Percentiles rank a stretch among this genome's conserved stretches.
These are phyloP conservation scores for Trichoderma atroviride DNA, from an alignment of 2,329 filamentous ascomycete species.

Conservation along the genomic window DNA sequence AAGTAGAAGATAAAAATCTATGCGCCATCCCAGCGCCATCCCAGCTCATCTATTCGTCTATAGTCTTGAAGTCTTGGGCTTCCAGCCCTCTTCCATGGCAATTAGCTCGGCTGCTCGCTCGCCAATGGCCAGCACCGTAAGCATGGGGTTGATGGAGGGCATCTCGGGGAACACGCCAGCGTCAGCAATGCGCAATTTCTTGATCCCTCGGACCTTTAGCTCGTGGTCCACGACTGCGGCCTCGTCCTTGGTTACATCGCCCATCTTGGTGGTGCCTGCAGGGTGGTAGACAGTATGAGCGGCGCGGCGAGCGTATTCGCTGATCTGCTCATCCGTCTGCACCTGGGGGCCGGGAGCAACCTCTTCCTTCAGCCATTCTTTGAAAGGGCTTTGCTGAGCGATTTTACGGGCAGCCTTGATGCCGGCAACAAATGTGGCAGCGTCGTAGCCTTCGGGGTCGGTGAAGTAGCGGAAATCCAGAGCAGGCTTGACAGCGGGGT, in stretches of 20 bases:
- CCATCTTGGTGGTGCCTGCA: constrained; percentile 89
- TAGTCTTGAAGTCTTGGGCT: constrained; percentile 39
- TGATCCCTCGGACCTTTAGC: constrained; percentile 71
- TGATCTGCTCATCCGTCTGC: constrained; percentile 77
- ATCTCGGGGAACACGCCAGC: constrained; percentile 88
- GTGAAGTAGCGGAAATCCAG: constrained; percentile 91
- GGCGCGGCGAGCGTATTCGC: constrained; percentile 76
- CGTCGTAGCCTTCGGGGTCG: constrained; percentile 82
- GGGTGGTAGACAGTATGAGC: constrained; percentile 93
- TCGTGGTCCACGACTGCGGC: constrained; percentile 79
- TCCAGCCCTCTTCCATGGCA: constrained; percentile 63
- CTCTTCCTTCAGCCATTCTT: constrained; percentile 80
- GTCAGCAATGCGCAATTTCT: constrained; percentile 77
- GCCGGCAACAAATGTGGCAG: constrained; percentile 76
- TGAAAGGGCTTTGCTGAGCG: constrained; percentile 75
- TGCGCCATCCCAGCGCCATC: not conserved
- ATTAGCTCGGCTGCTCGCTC: constrained; percentile 86
- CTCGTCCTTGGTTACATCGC: constrained; percentile 67
- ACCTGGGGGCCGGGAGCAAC: constrained; percentile 75
- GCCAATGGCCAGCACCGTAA: constrained; percentile 81
- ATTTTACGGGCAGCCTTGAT: constrained; percentile 77
- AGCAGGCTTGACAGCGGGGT: constrained; percentile 77
- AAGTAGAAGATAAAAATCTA: not conserved
- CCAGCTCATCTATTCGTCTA: constrained; percentile 30
- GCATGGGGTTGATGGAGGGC: constrained; percentile 85